Conservation (phyloP, 2,329 filamentous ascomycete species). For the Colletotrichum echinochloae region DNA sequence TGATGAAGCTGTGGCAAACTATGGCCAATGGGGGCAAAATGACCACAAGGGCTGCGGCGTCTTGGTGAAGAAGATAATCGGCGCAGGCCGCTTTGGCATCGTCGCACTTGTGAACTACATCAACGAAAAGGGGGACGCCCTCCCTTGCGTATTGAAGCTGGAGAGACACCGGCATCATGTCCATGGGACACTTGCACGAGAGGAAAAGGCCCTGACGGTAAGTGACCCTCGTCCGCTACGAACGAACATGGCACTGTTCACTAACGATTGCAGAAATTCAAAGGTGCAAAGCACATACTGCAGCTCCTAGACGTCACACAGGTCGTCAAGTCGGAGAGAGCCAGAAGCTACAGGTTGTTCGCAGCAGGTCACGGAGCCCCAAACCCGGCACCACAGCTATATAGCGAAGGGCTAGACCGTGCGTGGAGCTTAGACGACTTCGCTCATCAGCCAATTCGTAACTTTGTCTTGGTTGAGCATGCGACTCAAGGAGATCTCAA, state of each 20-base stretch:
- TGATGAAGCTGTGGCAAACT: neutral
- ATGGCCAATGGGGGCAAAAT: neutral
- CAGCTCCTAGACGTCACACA: constrained; percentile 45
- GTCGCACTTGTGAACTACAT: constrained; percentile 40
- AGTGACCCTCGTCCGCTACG: neutral
- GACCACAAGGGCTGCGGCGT: constrained; percentile 42
- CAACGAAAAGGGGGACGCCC: neutral
- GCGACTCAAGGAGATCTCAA: constrained; percentile 43
- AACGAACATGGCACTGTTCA: too few relatives aligned
- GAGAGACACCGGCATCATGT: constrained; percentile 8
- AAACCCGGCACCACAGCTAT: neutral
- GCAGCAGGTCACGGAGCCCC: neutral
- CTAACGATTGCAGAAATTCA: constrained; percentile 43
- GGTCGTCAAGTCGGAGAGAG: constrained; percentile 23
- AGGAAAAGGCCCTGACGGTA: constrained; percentile 32
- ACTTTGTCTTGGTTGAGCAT: constrained; percentile 46
- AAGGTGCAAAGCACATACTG: constrained; percentile 45
- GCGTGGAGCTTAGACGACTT: constrained; percentile 18
- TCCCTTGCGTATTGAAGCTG: constrained; percentile 27
- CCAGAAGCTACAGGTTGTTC: neutral
- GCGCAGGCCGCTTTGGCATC: constrained; percentile 46
- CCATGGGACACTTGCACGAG: constrained; percentile 12
- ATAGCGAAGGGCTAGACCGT: constrained; percentile 1
- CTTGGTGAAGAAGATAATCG: constrained; percentile 45
- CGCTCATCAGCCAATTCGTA: constrained; percentile 14